Conservation (phyloP, 2,329 filamentous ascomycete species). For the Colletotrichum limetticola region DNA sequence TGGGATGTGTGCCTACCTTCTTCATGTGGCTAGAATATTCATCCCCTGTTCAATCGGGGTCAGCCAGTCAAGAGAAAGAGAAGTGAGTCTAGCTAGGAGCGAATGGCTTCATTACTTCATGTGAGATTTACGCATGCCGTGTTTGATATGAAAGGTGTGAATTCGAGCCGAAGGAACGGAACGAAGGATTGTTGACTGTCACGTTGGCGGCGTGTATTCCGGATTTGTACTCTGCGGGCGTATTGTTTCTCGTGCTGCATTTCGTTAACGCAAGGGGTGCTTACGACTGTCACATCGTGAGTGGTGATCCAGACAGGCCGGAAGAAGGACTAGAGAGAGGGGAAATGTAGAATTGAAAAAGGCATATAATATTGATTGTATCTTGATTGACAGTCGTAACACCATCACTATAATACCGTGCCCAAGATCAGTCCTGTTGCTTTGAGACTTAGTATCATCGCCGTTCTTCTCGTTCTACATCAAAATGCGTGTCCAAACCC, state of each 20-base stretch:
- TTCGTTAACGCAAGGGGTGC: background rate
- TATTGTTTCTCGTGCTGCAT: background rate
- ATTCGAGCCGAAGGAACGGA: background rate
- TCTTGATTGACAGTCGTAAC: background rate
- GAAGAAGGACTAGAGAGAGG: too few relatives aligned
- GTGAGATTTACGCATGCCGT: background rate
- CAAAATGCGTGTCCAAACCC: constrained; percentile 16
- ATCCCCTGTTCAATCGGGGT: background rate
- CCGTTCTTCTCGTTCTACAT: background rate
- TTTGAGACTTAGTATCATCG: background rate
- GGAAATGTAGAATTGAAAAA: too few relatives aligned
- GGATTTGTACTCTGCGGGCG: background rate
- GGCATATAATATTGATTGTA: background rate
- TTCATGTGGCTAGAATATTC: constrained; percentile 7
- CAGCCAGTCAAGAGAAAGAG: background rate
- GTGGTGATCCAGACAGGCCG: background rate
- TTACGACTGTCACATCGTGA: background rate
- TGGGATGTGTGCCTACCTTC: constrained; percentile 1
- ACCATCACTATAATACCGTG: background rate
- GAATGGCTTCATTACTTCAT: background rate
- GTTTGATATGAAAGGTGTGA: constrained; percentile 1
- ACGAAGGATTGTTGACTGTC: constrained; percentile 4
- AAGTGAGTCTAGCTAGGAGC: background rate
- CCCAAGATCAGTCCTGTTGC: background rate
- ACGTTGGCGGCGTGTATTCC: background rate